These are phyloP conservation scores for Aspergillus glaucus DNA, from an alignment of 2,329 filamentous ascomycete species.

Conservation along the genomic window DNA sequence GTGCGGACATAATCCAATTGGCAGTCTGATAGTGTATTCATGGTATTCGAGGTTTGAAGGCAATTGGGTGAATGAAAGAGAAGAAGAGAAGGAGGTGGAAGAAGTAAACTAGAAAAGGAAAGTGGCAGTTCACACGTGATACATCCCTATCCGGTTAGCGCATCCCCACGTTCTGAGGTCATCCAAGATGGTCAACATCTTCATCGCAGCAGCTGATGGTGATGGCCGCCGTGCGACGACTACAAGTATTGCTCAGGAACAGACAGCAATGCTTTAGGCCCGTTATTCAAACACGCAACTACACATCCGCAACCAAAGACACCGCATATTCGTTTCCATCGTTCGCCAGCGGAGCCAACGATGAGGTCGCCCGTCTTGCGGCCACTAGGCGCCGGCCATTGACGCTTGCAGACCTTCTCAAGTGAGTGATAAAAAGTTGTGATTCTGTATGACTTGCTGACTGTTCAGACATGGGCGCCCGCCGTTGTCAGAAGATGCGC, in stretches of 20 bases:
- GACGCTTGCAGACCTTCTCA: slow-evolving; percentile 81
- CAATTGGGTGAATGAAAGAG: too few species aligned
- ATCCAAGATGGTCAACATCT: slow-evolving; percentile 10
- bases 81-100: too few species aligned
- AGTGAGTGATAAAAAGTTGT: slow-evolving; percentile 56
- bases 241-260: slow-evolving; percentile 8
- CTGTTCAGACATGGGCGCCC: slow-evolving; percentile 64
- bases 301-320: slow-evolving; percentile 13
- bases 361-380: slow-evolving; percentile 73
- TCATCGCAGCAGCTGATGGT: neutral
- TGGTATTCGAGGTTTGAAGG: too few species aligned
- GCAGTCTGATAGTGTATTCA: too few species aligned
- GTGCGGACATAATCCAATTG: too few species aligned
- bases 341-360: slow-evolving; percentile 55
- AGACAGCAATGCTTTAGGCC: slow-evolving; percentile 2
- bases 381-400: slow-evolving; percentile 71
- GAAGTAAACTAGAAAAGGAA: too few species aligned
- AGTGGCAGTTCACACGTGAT: neutral
- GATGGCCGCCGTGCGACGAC: slow-evolving; percentile 16
- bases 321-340: slow-evolving; percentile 41
- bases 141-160: neutral
- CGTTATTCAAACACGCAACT: slow-evolving; percentile 7
- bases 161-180: slow-evolving; percentile 7
- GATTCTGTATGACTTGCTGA: neutral
- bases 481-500: slow-evolving; percentile 69